phyloP scores from a whole-genome alignment of 345 rosid species.

The Noccaea bulbosa region DNA sequence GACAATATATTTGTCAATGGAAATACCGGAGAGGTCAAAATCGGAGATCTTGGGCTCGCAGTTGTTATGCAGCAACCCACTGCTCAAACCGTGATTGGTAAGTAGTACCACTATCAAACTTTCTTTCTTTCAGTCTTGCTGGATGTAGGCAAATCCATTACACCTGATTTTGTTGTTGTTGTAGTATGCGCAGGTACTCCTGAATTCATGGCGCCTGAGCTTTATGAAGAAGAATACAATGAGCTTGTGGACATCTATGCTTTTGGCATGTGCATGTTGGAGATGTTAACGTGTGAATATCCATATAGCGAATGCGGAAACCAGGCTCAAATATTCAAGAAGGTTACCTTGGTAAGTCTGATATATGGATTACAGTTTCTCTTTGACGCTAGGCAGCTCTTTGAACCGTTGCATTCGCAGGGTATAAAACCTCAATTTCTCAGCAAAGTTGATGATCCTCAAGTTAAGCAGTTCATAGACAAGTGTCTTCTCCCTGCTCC shows the following conservation, averaged over 20 bases:
- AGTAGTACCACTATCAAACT: slow-evolving; percentile 18
- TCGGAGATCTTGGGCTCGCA: slow-evolving; percentile 72
- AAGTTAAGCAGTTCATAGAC: slow-evolving; percentile 73
- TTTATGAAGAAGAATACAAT: slow-evolving; percentile 84
- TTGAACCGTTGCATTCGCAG: slow-evolving; percentile 39
- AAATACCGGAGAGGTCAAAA: slow-evolving; percentile 64
- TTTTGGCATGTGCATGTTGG: slow-evolving; percentile 85
- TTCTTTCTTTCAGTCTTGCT: not conserved
- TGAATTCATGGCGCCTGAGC: slow-evolving; percentile 96
- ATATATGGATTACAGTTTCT: slow-evolving; percentile 17
- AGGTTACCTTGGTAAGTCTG: slow-evolving; percentile 67
- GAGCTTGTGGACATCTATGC: slow-evolving; percentile 86
- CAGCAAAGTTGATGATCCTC: slow-evolving; percentile 61
- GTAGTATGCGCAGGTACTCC: slow-evolving; percentile 63
- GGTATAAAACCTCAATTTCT: slow-evolving; percentile 76
- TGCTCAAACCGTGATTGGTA: slow-evolving; percentile 61
- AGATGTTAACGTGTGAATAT: slow-evolving; percentile 81
- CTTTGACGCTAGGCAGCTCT: not conserved
- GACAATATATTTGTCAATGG: slow-evolving; percentile 68
- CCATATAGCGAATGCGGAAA: slow-evolving; percentile 83
- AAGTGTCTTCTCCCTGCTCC: slow-evolving; percentile 78
- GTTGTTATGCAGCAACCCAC: slow-evolving; percentile 63
- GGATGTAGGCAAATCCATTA: not conserved
- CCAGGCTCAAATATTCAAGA: slow-evolving; percentile 81
- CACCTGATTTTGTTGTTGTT: not conserved